phyloP scores from a whole-genome alignment of 208 protist genomes.

The Leishmania tropica region DNA sequence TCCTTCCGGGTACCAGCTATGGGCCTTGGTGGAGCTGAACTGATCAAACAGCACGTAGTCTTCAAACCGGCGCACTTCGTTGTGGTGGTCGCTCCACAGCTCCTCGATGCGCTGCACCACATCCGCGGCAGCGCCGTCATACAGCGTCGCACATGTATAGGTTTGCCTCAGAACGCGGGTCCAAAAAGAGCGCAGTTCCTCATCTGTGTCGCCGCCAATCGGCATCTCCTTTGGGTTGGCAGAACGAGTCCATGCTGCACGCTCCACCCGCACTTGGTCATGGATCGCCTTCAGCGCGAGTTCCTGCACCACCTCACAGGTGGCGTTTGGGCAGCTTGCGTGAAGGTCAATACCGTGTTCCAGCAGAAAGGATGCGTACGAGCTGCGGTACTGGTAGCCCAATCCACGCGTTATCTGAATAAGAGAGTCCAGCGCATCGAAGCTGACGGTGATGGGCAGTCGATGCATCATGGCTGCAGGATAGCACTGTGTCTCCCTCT shows the following conservation, averaged over 20 bases:
- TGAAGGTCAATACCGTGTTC: constrained; percentile 28
- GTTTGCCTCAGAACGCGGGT: constrained; percentile 34
- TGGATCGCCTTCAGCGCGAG: constrained; percentile 14
- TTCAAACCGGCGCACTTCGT: constrained; percentile 15
- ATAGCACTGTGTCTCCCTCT: not conserved
- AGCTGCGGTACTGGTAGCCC: constrained; percentile 61
- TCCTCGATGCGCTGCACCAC: constrained; percentile 8
- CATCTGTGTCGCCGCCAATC: constrained; percentile 46
- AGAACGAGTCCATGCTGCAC: constrained; percentile 18
- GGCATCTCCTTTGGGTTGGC: constrained; percentile 60
- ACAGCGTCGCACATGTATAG: constrained; percentile 16
- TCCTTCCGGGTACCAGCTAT: constrained; percentile 58
- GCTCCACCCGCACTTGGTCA: constrained; percentile 14
- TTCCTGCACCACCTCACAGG: constrained; percentile 1
- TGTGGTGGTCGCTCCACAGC: constrained; percentile 5
- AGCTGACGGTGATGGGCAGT: constrained; percentile 51
- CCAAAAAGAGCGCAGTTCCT: constrained; percentile 47
- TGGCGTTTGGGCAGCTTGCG: constrained; percentile 18
- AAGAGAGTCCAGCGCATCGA: constrained; percentile 69
- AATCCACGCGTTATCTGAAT: constrained; percentile 50
- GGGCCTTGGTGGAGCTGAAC: constrained; percentile 49
- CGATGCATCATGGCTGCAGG: constrained; percentile 7
- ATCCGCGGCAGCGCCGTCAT: constrained; percentile 10
- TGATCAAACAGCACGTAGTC: constrained; percentile 33
- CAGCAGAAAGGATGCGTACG: constrained; percentile 47